Evolutionary conservation across 2,329 filamentous ascomycete genomes (phyloP), one percentile per base, ranked within the genome.

Genomic region (Aspergillus sp.): DNA sequence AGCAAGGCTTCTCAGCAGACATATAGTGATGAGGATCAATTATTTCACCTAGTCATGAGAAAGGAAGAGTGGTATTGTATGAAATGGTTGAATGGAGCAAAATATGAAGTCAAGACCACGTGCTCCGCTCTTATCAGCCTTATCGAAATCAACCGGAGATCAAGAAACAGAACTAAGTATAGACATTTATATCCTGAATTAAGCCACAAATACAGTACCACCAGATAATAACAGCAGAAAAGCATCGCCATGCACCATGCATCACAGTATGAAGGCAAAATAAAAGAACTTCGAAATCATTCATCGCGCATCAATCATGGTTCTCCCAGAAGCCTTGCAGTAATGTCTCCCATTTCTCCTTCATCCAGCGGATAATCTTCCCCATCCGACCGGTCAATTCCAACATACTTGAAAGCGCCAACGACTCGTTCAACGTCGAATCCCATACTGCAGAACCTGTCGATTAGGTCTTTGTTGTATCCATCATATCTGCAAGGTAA

Each of bases 401-500:
- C 86, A 6, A 93, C 84, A 51, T 80, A 86, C 45, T 85, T 78
- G 61, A 96, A 95, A 0, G 89, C 88, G 7, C 85, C 80, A 0
- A 96, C 89, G 1, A 97, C 89, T n/a, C 80, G 78, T 43, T 90
- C 86, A 2, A 95, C 79, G 48, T 89, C 84, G 59, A 97, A 97
- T 9, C 91, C 91, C 91, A 97, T 97, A 59, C 76, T 80, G 13
- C 87, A 82, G 59, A 97, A 97, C 4, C 85, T 80, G 60, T 93
- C 83, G 54, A 97, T 81, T 37, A 96, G 76, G 27, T 85, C 79
- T 61, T 84, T 86, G 70, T 90, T 90, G 69, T 95, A 97, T 2
- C 93, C 91, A 54, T 85, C 80, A 63, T 95, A 96, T 53, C 86
- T 91, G 57, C 51, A 7, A 19, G 15, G 33, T 19, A 5, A 43